A percentile compares a stretch with the other conserved stretches of the same genome.
These are phyloP conservation scores for Trichoderma harzianum DNA, from an alignment of 2,329 filamentous ascomycete species.

Conservation along the genomic window DNA sequence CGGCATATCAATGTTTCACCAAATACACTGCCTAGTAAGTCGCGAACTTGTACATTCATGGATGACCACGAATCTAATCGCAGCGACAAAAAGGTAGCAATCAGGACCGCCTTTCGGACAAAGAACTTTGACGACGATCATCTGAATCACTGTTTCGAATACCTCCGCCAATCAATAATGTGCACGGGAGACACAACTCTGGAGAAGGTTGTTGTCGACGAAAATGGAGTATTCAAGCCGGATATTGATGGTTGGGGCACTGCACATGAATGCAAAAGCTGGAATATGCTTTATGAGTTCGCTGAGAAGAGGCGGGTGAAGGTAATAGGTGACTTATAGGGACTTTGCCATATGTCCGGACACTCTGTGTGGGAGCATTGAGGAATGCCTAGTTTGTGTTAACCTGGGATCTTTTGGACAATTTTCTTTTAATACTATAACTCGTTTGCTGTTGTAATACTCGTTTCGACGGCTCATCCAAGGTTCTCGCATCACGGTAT, in stretches of 20 bases:
- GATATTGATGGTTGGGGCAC: not conserved
- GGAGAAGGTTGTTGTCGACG: not conserved
- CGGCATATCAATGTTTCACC: not conserved
- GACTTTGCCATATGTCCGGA: not conserved
- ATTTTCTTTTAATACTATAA: not conserved
- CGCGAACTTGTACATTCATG: slow-evolving; percentile 47
- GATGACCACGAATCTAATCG: not conserved
- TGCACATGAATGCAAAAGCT: not conserved
- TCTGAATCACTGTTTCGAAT: not conserved
- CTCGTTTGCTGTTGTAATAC: not conserved
- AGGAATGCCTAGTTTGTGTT: not conserved
- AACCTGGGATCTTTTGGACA: too few species aligned
- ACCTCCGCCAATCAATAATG: not conserved
- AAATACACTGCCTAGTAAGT: slow-evolving; percentile 23
- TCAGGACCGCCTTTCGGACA: not conserved
- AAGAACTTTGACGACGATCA: not conserved
- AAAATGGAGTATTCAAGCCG: not conserved
- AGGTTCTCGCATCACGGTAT: too few species aligned
- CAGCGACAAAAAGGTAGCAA: not conserved
- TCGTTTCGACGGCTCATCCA: not conserved
- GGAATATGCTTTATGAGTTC: not conserved
- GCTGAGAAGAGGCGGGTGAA: not conserved
- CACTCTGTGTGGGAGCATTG: not conserved
- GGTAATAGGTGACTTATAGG: not conserved
- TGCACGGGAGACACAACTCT: not conserved